Conservation (phyloP, 768 basidiomycete species). For the Astraeus odoratus region DNA sequence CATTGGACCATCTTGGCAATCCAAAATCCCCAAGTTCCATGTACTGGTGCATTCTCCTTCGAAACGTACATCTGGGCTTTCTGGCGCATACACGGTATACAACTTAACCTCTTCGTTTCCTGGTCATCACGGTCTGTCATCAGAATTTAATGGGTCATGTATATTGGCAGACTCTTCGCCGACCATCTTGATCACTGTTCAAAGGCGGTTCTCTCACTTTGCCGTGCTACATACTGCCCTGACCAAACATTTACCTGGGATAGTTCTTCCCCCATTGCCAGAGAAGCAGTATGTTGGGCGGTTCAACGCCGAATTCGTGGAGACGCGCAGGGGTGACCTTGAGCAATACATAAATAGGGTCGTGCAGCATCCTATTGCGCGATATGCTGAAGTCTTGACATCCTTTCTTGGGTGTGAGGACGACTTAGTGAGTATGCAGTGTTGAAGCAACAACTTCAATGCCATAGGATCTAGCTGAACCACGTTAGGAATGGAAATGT, state of each 20-base stretch:
- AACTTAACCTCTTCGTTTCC: slow-evolving; percentile 68
- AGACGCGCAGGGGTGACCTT: slow-evolving; percentile 73
- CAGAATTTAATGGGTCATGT: slow-evolving; percentile 10
- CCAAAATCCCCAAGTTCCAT: slow-evolving; percentile 64
- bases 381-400: slow-evolving; percentile 73
- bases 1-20: slow-evolving; percentile 63
- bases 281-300: slow-evolving; percentile 81
- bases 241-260: slow-evolving; percentile 60
- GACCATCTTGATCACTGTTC: slow-evolving; percentile 60
- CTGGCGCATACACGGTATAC: slow-evolving; percentile 72
- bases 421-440: slow-evolving; percentile 49
- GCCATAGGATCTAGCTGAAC: slow-evolving; percentile 1
- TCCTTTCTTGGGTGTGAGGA: slow-evolving; percentile 76
- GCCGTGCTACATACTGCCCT: slow-evolving; percentile 69
- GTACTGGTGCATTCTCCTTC: slow-evolving; percentile 76
- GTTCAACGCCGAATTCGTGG: slow-evolving; percentile 76
- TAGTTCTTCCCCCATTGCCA: slow-evolving; percentile 75
- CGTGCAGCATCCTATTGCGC: slow-evolving; percentile 67
- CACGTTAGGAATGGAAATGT: slow-evolving; percentile 61
- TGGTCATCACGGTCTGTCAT: slow-evolving; percentile 11
- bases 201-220: slow-evolving; percentile 82
- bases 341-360: slow-evolving; percentile 70
- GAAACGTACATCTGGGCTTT: slow-evolving; percentile 60
- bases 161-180: slow-evolving; percentile 23
- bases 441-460: not conserved